Conservation (phyloP, 257 asterid species). For the Scutellaria barbata region DNA sequence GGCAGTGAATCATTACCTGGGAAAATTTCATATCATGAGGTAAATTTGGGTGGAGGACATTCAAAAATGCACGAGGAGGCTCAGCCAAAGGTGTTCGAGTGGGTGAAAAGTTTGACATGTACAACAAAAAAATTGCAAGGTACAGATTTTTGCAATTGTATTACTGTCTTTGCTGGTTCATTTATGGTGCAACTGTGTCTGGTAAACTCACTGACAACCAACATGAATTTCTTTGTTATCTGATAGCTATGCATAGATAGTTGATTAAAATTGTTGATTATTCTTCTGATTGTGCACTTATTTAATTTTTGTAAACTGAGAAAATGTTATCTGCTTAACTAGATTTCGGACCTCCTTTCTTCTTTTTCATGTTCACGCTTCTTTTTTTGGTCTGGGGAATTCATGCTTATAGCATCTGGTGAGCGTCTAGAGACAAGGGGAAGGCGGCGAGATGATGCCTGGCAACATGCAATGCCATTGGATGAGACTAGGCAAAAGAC, state of each 20-base stretch:
- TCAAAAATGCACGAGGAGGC: constrained; percentile 24
- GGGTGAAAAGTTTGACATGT: constrained; percentile 29
- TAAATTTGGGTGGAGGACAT: constrained; percentile 29
- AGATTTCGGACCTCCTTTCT: not conserved
- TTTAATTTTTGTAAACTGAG: constrained; percentile 3
- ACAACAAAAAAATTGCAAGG: constrained; percentile 38
- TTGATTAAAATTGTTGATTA: constrained; percentile 20
- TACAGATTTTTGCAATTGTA: constrained; percentile 11
- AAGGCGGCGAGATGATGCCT: constrained; percentile 59
- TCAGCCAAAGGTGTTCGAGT: constrained; percentile 29
- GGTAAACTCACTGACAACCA: not conserved
- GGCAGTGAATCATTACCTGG: constrained; percentile 31
- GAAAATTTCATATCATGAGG: constrained; percentile 32
- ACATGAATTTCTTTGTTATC: not conserved
- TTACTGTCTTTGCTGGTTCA: constrained; percentile 8
- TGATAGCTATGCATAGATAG: not conserved
- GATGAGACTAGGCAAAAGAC: constrained; percentile 59
- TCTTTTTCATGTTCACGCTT: not conserved
- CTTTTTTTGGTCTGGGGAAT: constrained; percentile 1
- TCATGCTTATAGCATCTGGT: constrained; percentile 31
- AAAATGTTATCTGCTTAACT: not conserved
- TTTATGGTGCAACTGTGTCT: not conserved
- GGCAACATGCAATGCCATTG: constrained; percentile 55
- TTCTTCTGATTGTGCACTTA: constrained; percentile 13
- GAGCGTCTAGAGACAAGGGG: constrained; percentile 49